phyloP scores from a whole-genome alignment of 441 rosid genomes.

The Capsella rubella region DNA sequence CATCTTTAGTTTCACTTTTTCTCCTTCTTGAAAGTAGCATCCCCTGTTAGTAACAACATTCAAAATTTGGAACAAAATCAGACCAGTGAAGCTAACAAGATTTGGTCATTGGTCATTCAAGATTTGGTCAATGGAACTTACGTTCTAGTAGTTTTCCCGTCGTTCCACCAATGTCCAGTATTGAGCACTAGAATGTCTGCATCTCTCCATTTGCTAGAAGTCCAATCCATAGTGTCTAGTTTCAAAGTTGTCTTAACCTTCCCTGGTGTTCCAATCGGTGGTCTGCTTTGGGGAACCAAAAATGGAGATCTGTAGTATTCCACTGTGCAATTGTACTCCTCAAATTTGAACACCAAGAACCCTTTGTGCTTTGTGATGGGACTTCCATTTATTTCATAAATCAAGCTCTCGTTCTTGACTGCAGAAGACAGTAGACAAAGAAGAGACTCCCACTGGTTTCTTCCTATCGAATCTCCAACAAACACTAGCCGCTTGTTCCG shows the following conservation, averaged over 20 bases:
- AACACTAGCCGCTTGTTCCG: slow-evolving; percentile 71
- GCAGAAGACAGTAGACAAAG: slow-evolving; percentile 84
- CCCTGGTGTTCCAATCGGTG: slow-evolving; percentile 62
- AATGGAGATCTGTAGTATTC: slow-evolving; percentile 94
- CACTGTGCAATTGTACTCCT: slow-evolving; percentile 83
- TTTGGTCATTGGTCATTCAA: background rate
- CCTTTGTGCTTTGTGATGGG: slow-evolving; percentile 94
- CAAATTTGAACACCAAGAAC: slow-evolving; percentile 70
- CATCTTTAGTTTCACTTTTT: slow-evolving; percentile 66
- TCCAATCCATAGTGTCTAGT: slow-evolving; percentile 91
- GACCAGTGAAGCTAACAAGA: background rate
- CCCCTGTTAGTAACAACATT: slow-evolving; percentile 57
- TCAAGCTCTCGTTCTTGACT: slow-evolving; percentile 61
- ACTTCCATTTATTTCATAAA: slow-evolving; percentile 76
- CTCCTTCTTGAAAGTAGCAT: slow-evolving; percentile 85
- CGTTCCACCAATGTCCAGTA: slow-evolving; percentile 98
- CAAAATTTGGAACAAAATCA: slow-evolving; percentile 10
- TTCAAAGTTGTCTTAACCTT: slow-evolving; percentile 76
- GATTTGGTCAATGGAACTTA: slow-evolving; percentile 35
- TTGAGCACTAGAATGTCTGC: slow-evolving; percentile 84
- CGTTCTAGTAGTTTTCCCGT: slow-evolving; percentile 84
- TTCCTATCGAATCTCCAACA: slow-evolving; percentile 93
- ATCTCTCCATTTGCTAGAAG: slow-evolving; percentile 66
- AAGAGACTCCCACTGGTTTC: slow-evolving; percentile 97
- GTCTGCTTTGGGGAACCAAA: slow-evolving; percentile 68